Evolutionary conservation across 345 rosid genomes (phyloP).

Genomic region (Cardamine occulta): DNA sequence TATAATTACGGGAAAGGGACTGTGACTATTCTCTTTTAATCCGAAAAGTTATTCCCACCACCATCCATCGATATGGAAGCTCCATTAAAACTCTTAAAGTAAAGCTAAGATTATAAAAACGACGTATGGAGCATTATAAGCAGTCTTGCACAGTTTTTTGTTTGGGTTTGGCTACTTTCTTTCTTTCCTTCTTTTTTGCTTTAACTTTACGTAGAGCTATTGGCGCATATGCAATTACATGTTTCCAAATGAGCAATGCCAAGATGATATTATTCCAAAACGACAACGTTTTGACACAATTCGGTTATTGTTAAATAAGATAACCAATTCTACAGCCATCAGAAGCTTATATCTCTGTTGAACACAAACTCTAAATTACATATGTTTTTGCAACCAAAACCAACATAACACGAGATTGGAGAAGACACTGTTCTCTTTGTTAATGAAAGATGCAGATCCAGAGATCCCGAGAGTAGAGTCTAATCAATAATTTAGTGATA

Average conservation of each 20-base stretch:
- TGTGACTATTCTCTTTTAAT: not conserved
- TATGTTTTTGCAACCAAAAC: conserved; percentile 4
- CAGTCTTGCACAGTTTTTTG: not conserved
- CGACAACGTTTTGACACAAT: not conserved
- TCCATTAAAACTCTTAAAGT: too few relatives aligned
- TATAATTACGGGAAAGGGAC: too few relatives aligned
- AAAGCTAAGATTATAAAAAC: not conserved
- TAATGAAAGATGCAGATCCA: conserved; percentile 12
- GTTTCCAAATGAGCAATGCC: not conserved
- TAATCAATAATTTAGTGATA: conserved; percentile 6
- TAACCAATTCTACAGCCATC: not conserved
- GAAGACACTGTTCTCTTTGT: conserved; percentile 14
- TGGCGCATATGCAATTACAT: not conserved
- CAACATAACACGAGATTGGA: conserved; percentile 13
- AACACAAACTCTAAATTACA: not conserved
- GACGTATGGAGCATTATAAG: not conserved
- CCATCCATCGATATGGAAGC: not conserved
- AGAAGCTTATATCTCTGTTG: not conserved
- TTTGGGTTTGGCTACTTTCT: not conserved
- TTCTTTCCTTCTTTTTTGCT: not conserved
- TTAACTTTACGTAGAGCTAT: not conserved
- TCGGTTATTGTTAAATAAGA: not conserved
- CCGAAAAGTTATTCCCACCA: not conserved
- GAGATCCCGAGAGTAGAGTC: conserved; percentile 4
- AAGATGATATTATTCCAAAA: not conserved